Percentiles rank a stretch among this genome's conserved stretches.
Evolutionary conservation across 257 asterid genomes (phyloP).

Genomic region (Mitragyna speciosa): DNA sequence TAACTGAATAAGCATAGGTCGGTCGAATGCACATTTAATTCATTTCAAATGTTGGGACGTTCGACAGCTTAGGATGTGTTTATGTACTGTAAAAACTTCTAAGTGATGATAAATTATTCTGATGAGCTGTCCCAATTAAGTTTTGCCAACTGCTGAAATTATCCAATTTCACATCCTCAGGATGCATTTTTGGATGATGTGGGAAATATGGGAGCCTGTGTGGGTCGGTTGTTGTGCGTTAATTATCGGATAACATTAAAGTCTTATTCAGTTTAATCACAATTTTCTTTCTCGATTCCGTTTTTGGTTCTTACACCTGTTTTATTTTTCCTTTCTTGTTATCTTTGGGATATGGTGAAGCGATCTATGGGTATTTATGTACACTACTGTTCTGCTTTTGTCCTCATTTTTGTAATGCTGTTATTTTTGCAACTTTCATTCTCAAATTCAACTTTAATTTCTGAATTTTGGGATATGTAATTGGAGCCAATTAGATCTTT

Average conservation of each 20-base stretch:
- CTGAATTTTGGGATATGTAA: background rate
- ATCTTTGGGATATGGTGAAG: background rate
- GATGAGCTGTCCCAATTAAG: background rate
- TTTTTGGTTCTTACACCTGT: background rate
- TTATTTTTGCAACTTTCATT: background rate
- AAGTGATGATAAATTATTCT: too few relatives aligned
- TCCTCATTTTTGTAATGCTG: background rate
- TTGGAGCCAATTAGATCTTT: background rate
- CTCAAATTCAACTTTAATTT: background rate
- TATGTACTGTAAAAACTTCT: too few relatives aligned
- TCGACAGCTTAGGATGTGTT: background rate
- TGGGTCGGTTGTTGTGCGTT: background rate
- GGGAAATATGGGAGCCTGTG: background rate
- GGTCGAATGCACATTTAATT: background rate
- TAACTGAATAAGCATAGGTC: background rate
- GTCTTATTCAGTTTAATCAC: background rate
- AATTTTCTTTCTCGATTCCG: background rate
- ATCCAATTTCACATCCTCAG: background rate
- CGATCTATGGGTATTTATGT: background rate
- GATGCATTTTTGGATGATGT: background rate
- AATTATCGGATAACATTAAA: background rate
- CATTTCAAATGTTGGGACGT: background rate
- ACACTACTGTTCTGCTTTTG: background rate
- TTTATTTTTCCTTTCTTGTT: background rate
- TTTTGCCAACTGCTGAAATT: background rate